Evolutionary conservation across 1,284 basidiomycete genomes (phyloP).

Genomic region (Pascua guehoae): DNA sequence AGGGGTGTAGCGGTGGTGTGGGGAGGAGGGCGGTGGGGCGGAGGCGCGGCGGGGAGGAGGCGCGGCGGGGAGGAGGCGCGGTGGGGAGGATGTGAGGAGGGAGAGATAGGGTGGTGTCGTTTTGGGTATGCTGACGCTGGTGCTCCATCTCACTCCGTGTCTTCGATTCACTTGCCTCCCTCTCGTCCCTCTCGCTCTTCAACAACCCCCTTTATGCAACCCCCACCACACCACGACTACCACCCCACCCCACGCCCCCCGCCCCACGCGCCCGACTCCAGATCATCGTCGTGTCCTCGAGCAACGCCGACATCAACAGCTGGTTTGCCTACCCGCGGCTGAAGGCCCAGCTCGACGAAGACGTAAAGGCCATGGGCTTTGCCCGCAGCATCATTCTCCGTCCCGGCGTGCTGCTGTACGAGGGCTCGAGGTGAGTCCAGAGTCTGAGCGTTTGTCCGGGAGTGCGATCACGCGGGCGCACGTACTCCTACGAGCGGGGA

Average conservation of each 20-base stretch:
- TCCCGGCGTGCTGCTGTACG: conserved; percentile 35
- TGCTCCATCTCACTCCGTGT: not conserved
- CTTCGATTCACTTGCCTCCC: not conserved
- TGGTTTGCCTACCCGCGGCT: conserved; percentile 34
- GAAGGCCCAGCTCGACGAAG: conserved; percentile 46
- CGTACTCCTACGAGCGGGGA: too few relatives aligned
- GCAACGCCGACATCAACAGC: conserved; percentile 22
- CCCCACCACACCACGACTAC: not conserved
- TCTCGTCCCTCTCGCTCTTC: not conserved
- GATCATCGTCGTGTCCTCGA: conserved; percentile 43
- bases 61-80: too few relatives aligned
- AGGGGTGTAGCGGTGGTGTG: not conserved
- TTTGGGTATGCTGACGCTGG: too few relatives aligned
- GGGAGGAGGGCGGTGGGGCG: not conserved
- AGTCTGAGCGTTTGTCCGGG: not conserved
- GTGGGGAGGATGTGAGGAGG: too few relatives aligned
- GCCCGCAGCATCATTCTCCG: conserved; percentile 37
- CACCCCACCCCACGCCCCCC: too few relatives aligned
- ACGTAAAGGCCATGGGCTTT: conserved; percentile 36
- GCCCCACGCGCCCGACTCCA: conserved; percentile 8
- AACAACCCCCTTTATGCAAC: too few relatives aligned
- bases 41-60: not conserved
- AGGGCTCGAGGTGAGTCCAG: conserved; percentile 30
- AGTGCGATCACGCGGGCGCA: too few relatives aligned
- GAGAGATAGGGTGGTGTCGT: too few relatives aligned